phyloP scores from a whole-genome alignment of 495 filamentous ascomycete species.

The Lasiosphaeris hirsuta region DNA sequence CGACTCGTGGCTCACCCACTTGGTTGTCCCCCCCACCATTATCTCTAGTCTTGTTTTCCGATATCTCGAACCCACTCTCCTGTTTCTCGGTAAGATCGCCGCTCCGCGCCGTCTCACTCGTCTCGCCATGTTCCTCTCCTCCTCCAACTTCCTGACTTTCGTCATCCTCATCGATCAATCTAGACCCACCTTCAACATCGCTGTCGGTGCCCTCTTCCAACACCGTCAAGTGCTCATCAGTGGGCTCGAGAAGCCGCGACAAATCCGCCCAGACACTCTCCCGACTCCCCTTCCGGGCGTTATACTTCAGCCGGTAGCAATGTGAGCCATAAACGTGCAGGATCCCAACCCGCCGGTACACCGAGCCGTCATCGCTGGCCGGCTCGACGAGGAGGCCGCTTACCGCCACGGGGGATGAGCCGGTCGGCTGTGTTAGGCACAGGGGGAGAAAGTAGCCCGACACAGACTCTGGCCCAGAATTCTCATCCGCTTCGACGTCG shows the following conservation, averaged over 20 bases:
- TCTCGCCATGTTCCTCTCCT: neutral
- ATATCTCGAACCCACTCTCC: neutral
- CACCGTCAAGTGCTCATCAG: neutral
- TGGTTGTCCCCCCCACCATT: neutral
- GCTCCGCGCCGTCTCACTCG: neutral
- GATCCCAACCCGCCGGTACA: neutral
- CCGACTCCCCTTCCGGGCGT: neutral
- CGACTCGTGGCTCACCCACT: neutral
- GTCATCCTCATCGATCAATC: too few relatives aligned
- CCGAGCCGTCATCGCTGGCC: neutral
- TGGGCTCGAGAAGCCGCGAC: neutral
- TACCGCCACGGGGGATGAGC: neutral
- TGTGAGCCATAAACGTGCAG: neutral
- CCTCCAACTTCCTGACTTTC: neutral
- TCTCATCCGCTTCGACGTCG: neutral
- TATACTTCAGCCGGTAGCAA: slow-evolving; percentile 4
- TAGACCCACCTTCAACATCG: too few relatives aligned
- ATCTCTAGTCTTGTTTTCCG: neutral
- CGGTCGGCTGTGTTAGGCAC: slow-evolving; percentile 2
- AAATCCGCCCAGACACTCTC: neutral
- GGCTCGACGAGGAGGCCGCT: slow-evolving; percentile 2
- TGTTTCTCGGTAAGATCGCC: neutral
- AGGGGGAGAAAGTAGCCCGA: slow-evolving; percentile 4
- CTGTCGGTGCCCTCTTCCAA: neutral
- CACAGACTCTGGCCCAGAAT: slow-evolving; percentile 3